Percentiles rank a stretch among this genome's conserved stretches.
phyloP scores from a whole-genome alignment of 202 grass and related monocot species.

The Carex arenaria region DNA sequence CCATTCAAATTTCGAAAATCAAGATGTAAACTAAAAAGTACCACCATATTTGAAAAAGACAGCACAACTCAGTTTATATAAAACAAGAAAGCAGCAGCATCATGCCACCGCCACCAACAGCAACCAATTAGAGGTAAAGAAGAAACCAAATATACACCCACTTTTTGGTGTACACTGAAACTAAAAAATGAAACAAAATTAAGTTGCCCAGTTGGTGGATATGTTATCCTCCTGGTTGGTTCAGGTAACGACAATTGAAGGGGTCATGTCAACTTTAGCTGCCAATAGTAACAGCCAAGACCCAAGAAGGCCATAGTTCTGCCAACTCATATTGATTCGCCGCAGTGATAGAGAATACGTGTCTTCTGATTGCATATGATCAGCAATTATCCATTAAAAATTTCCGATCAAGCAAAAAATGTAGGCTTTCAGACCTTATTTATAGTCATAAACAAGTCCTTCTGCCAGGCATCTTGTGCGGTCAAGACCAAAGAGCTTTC shows the following conservation, averaged over 20 bases:
- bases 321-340: neutral
- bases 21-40: neutral
- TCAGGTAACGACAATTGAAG: neutral
- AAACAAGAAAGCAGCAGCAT: neutral
- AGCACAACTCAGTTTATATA: neutral
- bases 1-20: neutral
- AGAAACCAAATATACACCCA: neutral
- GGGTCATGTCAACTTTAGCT: neutral
- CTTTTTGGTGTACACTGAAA: neutral
- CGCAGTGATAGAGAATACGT: neutral
- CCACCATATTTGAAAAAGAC: neutral
- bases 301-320: neutral
- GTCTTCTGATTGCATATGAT: neutral
- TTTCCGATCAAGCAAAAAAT: neutral
- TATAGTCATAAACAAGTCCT: slow-evolving; percentile 87
- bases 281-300: neutral
- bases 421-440: slow-evolving; percentile 32
- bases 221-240: neutral
- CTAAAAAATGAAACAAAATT: neutral
- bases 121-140: too few species aligned
- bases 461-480: slow-evolving; percentile 69
- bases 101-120: neutral
- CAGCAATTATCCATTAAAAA: neutral
- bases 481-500: slow-evolving; percentile 66
- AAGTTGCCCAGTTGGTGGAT: neutral